Base-by-base conservation (phyloP, 768 basidiomycete species). In the Amanita pallidorosea region DNA sequence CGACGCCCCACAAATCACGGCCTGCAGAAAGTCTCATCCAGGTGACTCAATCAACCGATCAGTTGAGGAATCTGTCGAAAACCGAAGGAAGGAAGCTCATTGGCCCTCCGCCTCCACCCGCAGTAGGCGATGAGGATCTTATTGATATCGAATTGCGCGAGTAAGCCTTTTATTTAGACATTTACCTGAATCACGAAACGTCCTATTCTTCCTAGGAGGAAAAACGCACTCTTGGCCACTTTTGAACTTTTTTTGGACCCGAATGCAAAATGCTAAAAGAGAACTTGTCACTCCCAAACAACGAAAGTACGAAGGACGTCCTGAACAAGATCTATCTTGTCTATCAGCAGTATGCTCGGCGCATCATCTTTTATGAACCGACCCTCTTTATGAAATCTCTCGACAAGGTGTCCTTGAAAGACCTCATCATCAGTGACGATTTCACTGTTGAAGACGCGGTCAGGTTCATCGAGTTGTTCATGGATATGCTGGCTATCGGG, bases 391-490 rank as follows among this genome's bases (percentile, higher is more conserved):
- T 59, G 55, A 63, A 62, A 42, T 52, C 64, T 3, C n/a, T 60
- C 22, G 58, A 58, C 12, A 67, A 57, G 35, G 66, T 64, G 2
- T 68, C 65, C 12, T 57, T 67, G 46, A 58, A 58, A 42, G 65
- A 68, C 44, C 46, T 68, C n/a, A 34, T 67, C 18, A 54, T 67
- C 36, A 58, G 61, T 25, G 59, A 68, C 3, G 60, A 65, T 27
- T 65, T 68, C 41, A 54, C 59, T 0, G 25, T 54, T 0, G 62
- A 61, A 4, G 64, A 67, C 38, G 9, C 55, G 7, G 2, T 18
- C 23, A 53, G 33, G 45, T 57, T 63, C 35, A 0, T 49, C 2
- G 18, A 46, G 1, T 18, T 38, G 7, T 38, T n/a, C n/a, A 8
- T 7, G 37, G n/a, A 38, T 17, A 38, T 38, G 37, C 1, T 38